These are phyloP conservation scores for Populus tomentosa DNA, from an alignment of 441 rosid species.

Conservation along the genomic window DNA sequence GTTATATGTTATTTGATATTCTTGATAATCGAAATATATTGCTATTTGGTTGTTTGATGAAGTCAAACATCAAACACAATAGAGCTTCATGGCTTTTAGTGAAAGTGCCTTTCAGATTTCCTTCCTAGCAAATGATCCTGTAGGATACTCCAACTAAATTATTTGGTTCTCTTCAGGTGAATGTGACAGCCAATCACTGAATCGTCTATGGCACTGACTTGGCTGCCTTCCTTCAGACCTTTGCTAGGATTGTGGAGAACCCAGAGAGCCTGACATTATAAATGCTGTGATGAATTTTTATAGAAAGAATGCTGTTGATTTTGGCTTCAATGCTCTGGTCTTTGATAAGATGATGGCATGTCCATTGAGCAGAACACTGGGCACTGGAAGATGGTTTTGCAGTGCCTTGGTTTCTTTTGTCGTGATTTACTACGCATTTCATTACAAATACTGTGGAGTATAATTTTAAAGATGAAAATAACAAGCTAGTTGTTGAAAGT, in stretches of 20 bases:
- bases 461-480: slow-evolving; percentile 4
- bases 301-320: slow-evolving; percentile 6
- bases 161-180: slow-evolving; percentile 54
- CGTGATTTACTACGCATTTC: slow-evolving; percentile 16
- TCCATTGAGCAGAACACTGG: slow-evolving; percentile 11
- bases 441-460: slow-evolving; percentile 2
- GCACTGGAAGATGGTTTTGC: slow-evolving; percentile 22
- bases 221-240: slow-evolving; percentile 91
- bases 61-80: background rate
- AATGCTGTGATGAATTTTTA: slow-evolving; percentile 11
- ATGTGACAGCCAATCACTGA: slow-evolving; percentile 94
- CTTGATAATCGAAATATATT: background rate
- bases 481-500: slow-evolving; percentile 7
- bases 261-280: slow-evolving; percentile 79
- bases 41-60: background rate
- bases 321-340: slow-evolving; percentile 1
- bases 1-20: background rate
- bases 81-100: background rate
- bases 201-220: slow-evolving; percentile 89
- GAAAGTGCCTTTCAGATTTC: background rate
- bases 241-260: slow-evolving; percentile 79
- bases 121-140: background rate
- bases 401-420: slow-evolving; percentile 9
- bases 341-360: slow-evolving; percentile 1
- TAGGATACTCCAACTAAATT: background rate